phyloP scores from a whole-genome alignment of 306 rosid genomes.

The Herpetospermum pedunculosum region DNA sequence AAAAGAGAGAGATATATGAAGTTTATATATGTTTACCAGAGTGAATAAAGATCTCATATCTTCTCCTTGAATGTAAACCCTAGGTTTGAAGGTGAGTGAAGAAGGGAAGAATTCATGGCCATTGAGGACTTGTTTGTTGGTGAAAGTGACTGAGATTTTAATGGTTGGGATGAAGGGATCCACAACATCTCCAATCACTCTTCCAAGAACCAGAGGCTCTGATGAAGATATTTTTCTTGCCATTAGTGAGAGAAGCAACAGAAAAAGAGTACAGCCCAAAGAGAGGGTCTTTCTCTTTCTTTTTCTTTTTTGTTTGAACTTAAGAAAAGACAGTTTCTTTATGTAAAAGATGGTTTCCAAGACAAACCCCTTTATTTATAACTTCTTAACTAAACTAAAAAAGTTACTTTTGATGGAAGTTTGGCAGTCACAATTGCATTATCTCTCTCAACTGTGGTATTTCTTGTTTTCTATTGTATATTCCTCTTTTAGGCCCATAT shows the following conservation, averaged over 20 bases:
- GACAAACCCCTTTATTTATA: background rate
- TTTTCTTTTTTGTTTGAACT: background rate
- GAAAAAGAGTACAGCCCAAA: background rate
- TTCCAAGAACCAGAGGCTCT: constrained; percentile 64
- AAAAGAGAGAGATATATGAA: background rate
- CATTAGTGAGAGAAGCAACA: background rate
- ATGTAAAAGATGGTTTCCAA: background rate
- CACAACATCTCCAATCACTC: constrained; percentile 83
- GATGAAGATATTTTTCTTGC: no score
- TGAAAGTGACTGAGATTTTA: constrained; percentile 36
- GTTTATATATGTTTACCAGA: constrained; percentile 31
- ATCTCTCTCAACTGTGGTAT: background rate
- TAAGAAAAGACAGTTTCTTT: background rate
- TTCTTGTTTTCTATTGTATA: background rate
- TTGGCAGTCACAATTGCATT: background rate
- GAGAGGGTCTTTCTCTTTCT: background rate
- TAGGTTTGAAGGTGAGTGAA: constrained; percentile 43
- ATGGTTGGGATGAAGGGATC: constrained; percentile 40
- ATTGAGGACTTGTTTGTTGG: constrained; percentile 53
- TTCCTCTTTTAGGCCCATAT: background rate
- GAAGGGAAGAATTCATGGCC: constrained; percentile 82
- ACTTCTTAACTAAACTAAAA: background rate
- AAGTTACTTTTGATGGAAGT: background rate
- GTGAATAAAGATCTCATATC: constrained; percentile 89
- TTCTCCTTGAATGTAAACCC: constrained; percentile 69